These are phyloP conservation scores for Apophysomyces trapeziformis DNA, from an alignment of 371 early-diverging fungal genomes.

Conservation along the genomic window DNA sequence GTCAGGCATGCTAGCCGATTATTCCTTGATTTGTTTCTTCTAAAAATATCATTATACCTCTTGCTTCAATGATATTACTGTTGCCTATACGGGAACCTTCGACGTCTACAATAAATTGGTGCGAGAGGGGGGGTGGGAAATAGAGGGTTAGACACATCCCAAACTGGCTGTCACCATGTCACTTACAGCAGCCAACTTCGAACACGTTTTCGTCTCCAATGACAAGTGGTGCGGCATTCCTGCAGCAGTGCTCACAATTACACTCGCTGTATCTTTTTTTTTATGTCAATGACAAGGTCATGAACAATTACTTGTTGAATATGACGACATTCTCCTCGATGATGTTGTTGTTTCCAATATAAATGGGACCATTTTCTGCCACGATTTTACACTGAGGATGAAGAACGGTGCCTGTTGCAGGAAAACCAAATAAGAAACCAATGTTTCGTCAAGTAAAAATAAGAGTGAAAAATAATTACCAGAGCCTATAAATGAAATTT, in stretches of 20 bases:
- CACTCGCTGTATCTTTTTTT: background rate
- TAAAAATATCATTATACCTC: slow-evolving; percentile 42
- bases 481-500: slow-evolving; percentile 17
- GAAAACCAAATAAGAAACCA: background rate
- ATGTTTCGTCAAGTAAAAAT: background rate
- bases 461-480: slow-evolving; percentile 5
- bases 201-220: slow-evolving; percentile 82
- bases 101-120: slow-evolving; percentile 53
- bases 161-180: background rate
- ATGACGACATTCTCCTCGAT: slow-evolving; percentile 77
- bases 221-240: slow-evolving; percentile 55
- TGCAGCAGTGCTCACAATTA: slow-evolving; percentile 12
- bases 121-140: background rate
- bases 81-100: slow-evolving; percentile 74
- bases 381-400: slow-evolving; percentile 79
- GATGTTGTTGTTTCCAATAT: slow-evolving; percentile 76
- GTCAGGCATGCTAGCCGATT: background rate
- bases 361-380: slow-evolving; percentile 72
- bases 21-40: background rate
- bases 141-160: no score
- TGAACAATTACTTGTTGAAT: slow-evolving; percentile 67
- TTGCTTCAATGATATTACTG: slow-evolving; percentile 70
- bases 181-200: slow-evolving; percentile 76
- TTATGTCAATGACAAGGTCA: background rate
- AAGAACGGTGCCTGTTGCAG: slow-evolving; percentile 64